These are phyloP conservation scores for Ligustrum vulgare DNA, from an alignment of 257 asterid species.

Conservation along the genomic window DNA sequence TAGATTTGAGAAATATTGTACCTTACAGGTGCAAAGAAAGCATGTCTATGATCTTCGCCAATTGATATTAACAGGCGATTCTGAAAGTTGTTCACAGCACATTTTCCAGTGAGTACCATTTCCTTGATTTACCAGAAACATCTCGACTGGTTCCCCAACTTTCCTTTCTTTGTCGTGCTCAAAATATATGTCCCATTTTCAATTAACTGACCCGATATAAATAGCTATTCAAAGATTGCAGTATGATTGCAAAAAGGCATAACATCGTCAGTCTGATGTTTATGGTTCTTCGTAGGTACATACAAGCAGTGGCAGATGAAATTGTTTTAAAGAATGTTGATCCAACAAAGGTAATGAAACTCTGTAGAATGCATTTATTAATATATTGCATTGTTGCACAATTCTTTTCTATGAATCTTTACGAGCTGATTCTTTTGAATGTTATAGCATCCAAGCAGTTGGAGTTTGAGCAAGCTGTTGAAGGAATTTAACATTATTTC, in stretches of 20 bases:
- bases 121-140: conserved; percentile 14
- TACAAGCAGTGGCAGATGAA: conserved; percentile 96
- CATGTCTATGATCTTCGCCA: conserved; percentile 97
- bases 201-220: not conserved
- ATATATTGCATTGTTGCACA: conserved; percentile 13
- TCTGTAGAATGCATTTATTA: conserved; percentile 16
- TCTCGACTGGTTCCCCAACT: conserved; percentile 4
- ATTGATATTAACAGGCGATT: conserved; percentile 72
- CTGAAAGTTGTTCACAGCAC: conserved; percentile 84
- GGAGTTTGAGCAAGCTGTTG: conserved; percentile 74
- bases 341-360: conserved; percentile 66
- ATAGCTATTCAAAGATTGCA: not conserved
- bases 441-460: conserved; percentile 75
- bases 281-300: conserved; percentile 56
- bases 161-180: conserved; percentile 1
- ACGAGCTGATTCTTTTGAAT: conserved; percentile 25
- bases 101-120: conserved; percentile 71
- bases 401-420: conserved; percentile 4
- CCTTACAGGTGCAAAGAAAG: conserved; percentile 85
- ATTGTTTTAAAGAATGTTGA: conserved; percentile 63
- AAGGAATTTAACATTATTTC: conserved; percentile 68
- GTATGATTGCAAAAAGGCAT: conserved; percentile 3
- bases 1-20: conserved; percentile 26
- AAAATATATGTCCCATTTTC: not conserved
- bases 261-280: not conserved